Percentiles rank a stretch among this genome's conserved stretches.
Evolutionary conservation across 2,329 filamentous ascomycete genomes (phyloP).

Genomic region (Fusarium sororula): DNA sequence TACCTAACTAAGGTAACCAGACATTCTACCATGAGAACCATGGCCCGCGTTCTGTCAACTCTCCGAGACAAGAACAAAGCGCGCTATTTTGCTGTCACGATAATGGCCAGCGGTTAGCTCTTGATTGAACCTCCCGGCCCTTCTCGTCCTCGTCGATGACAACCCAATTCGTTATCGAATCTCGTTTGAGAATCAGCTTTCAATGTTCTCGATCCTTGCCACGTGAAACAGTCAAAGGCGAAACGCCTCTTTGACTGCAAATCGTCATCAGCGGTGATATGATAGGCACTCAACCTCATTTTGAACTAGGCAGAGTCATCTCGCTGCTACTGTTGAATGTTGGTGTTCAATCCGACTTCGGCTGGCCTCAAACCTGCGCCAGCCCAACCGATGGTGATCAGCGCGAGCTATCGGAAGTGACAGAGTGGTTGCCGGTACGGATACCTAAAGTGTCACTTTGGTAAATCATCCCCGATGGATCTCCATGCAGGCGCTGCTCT

Average conservation of each 20-base stretch:
- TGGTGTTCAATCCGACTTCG: conserved; percentile 13
- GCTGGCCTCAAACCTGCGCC: conserved; percentile 30
- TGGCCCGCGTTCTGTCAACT: background rate
- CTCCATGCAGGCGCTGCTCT: conserved; percentile 34
- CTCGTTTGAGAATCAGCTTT: background rate
- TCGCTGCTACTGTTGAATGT: background rate
- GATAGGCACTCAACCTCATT: background rate
- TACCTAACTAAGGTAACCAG: background rate
- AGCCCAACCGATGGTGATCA: conserved; percentile 29
- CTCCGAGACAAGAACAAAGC: background rate
- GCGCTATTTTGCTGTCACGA: background rate
- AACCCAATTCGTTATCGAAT: background rate
- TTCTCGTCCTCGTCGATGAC: background rate
- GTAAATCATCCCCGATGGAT: conserved; percentile 34
- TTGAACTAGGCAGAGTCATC: background rate
- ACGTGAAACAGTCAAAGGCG: background rate
- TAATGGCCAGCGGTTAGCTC: background rate
- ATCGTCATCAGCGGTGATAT: background rate
- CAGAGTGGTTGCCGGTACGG: conserved; percentile 30
- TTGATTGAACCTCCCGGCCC: background rate
- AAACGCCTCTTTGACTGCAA: background rate
- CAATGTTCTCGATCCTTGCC: background rate
- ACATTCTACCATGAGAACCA: background rate
- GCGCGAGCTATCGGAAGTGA: conserved; percentile 35
- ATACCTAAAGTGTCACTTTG: conserved; percentile 32